A percentile compares a stretch with the other conserved stretches of the same genome.
phyloP scores from a whole-genome alignment of 768 basidiomycete genomes.

The Pseudohyphozyma bogoriensis region DNA sequence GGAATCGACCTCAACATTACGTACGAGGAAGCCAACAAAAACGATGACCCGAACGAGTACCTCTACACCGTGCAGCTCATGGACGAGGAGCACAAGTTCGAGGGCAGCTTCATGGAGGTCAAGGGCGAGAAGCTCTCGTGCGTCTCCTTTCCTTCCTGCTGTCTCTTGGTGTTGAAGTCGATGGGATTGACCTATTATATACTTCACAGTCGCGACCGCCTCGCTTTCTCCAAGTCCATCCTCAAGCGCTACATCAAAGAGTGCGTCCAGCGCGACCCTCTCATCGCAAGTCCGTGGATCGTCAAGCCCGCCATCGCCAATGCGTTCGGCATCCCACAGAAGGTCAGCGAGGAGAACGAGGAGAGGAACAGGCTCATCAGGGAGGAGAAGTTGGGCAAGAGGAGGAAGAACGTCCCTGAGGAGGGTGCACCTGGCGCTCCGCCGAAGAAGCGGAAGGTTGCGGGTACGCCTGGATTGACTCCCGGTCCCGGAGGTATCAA shows the following conservation, averaged over 20 bases:
- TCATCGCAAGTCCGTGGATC: slow-evolving; percentile 89
- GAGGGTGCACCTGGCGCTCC: not conserved
- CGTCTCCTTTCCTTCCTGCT: slow-evolving; percentile 29
- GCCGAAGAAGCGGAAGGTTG: slow-evolving; percentile 14
- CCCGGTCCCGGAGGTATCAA: no score
- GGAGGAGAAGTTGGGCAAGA: slow-evolving; percentile 66
- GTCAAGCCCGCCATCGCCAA: slow-evolving; percentile 77
- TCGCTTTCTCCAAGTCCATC: slow-evolving; percentile 93
- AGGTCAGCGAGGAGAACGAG: slow-evolving; percentile 76
- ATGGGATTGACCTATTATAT: no score
- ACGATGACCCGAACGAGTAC: slow-evolving; percentile 73
- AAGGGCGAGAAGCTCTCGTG: slow-evolving; percentile 70
- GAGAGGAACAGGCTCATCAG: slow-evolving; percentile 68
- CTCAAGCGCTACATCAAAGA: slow-evolving; percentile 92
- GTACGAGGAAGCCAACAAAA: slow-evolving; percentile 55
- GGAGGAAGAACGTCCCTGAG: slow-evolving; percentile 1
- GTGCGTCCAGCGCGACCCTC: slow-evolving; percentile 82
- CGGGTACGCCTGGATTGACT: no score
- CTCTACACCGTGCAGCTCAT: slow-evolving; percentile 79
- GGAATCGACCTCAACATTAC: slow-evolving; percentile 69
- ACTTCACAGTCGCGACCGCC: slow-evolving; percentile 81
- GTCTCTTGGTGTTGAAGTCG: no score
- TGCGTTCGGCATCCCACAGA: slow-evolving; percentile 69
- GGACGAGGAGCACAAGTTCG: slow-evolving; percentile 41
- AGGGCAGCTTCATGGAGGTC: slow-evolving; percentile 73